Percentiles rank a stretch among this genome's conserved stretches.
Conservation (phyloP, 371 early-diverging fungal species). For the Haplosporangium sp. region DNA sequence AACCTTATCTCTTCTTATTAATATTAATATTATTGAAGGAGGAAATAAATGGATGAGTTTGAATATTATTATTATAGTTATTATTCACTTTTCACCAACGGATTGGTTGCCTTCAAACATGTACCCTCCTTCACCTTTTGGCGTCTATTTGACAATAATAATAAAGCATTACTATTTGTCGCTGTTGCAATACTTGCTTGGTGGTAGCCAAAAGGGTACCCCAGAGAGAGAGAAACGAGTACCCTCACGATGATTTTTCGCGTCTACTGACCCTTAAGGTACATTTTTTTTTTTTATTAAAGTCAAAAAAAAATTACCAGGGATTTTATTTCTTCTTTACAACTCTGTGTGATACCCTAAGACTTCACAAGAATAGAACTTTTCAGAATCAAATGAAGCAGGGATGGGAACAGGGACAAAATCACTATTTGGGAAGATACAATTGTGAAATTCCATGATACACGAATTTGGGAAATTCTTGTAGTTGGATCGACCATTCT, state of each 20-base stretch:
- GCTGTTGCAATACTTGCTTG: too few relatives aligned
- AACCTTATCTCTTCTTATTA: neutral
- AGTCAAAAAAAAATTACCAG: too few relatives aligned
- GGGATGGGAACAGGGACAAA: neutral
- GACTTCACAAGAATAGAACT: conserved; percentile 1
- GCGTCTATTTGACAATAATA: too few relatives aligned
- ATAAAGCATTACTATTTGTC: too few relatives aligned
- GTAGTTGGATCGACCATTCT: neutral
- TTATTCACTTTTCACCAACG: neutral
- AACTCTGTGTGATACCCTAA: conserved; percentile 1
- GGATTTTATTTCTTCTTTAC: neutral
- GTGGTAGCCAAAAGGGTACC: too few relatives aligned
- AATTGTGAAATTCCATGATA: conserved; percentile 6
- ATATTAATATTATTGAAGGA: neutral
- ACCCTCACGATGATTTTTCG: too few relatives aligned
- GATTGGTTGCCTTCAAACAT: too few relatives aligned
- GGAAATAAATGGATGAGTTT: conserved; percentile 3
- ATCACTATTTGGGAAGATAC: neutral
- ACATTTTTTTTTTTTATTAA: too few relatives aligned
- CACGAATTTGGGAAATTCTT: neutral
- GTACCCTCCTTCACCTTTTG: too few relatives aligned
- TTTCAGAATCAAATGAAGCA: neutral
- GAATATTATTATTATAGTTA: neutral
- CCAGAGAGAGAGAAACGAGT: too few relatives aligned
- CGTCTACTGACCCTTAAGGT: too few relatives aligned